Percentiles rank a stretch among this genome's conserved stretches.
Conservation (phyloP, 192 early-diverging fungal species). For the Phlyctochytrium bullatum region DNA sequence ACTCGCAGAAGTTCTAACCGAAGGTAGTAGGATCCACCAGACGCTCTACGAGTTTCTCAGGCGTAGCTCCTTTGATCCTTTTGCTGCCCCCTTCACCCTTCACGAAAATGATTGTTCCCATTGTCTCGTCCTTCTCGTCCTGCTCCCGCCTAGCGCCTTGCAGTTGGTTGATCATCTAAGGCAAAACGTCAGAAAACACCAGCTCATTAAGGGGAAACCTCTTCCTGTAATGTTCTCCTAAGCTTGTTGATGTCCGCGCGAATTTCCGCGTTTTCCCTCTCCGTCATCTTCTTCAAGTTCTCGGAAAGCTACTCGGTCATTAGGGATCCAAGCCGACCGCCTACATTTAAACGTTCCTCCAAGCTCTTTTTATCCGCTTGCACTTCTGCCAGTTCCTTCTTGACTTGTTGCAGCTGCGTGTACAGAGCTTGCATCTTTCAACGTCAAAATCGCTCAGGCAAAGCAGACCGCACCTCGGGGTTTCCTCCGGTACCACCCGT, state of each 20-base stretch:
- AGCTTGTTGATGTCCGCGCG: slow-evolving; percentile 40
- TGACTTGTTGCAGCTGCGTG: slow-evolving; percentile 13
- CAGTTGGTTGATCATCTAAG: slow-evolving; percentile 32
- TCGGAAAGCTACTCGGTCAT: slow-evolving; percentile 30
- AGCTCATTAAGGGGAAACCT: not conserved
- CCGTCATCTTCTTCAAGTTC: slow-evolving; percentile 41
- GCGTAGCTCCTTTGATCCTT: slow-evolving; percentile 40
- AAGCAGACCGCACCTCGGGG: too few species aligned
- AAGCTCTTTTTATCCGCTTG: slow-evolving; percentile 30
- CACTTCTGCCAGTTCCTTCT: slow-evolving; percentile 16
- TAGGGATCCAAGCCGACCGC: not conserved
- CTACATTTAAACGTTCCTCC: slow-evolving; percentile 41
- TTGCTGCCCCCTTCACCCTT: slow-evolving; percentile 44
- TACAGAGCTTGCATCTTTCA: slow-evolving; percentile 10
- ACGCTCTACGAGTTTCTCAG: slow-evolving; percentile 44
- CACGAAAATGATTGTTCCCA: slow-evolving; percentile 40
- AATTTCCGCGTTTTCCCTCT: slow-evolving; percentile 39
- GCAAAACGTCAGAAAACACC: not conserved
- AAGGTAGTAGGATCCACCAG: slow-evolving; percentile 47
- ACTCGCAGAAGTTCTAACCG: slow-evolving; percentile 33
- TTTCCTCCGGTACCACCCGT: too few species aligned
- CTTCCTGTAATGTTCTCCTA: slow-evolving; percentile 40
- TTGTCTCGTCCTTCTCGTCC: slow-evolving; percentile 42
- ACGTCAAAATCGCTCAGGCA: too few species aligned
- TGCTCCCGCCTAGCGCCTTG: slow-evolving; percentile 32